Evolutionary conservation across 148 eudicot genomes (phyloP), one percentile per base, ranked within the genome.

Genomic region (Hydrangea macrophylla): DNA sequence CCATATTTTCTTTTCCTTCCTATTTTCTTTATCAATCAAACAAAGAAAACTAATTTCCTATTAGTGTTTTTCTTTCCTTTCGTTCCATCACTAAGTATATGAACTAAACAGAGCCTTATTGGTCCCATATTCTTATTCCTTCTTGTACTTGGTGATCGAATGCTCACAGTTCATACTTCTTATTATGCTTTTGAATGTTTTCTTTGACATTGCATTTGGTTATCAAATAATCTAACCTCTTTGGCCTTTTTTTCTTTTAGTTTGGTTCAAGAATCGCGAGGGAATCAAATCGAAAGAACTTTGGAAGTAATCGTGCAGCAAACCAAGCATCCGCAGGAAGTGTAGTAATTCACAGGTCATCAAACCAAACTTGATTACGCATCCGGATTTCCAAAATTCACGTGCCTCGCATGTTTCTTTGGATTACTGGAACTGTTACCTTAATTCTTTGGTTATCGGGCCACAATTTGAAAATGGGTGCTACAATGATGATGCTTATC

Each of bases 291-390:
- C 80, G 84, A 58, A 84, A 77, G 76, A 85, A 85, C 62, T 95
- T 95, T 71, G 99, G 98, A 69, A 92, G 98, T 74, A 92, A 92
- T 48, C 89, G 98, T 54, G 96, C 98, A 42, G 96, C 96, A 42
- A 92, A 92, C 67, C 91, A 87, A 77, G 93, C 91, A 39, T 84
- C 89, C 25, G 98, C 98, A 17, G 98, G 98, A 60, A 85, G 96
- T 66, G 86, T 70, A 60, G 82, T 39, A 22, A 58, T 88, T 45
- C 25, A 76, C 78, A 70, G 62, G 79, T 65, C 66, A 44, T 67
- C 51, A 15, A 69, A 36, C 40, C 57, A 8, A 59, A 55, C 18
- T 24, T 71, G 44, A 62, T n/a, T 5, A 35, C 50, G 10, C 25
- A 37, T 58, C 35, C 7, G 28, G n/a, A 27, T 53, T 27, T 18